Percentiles rank a stretch among this genome's conserved stretches.
These are phyloP conservation scores for Trichoderma gamsii DNA, from an alignment of 495 filamentous ascomycete genomes.

Conservation along the genomic window DNA sequence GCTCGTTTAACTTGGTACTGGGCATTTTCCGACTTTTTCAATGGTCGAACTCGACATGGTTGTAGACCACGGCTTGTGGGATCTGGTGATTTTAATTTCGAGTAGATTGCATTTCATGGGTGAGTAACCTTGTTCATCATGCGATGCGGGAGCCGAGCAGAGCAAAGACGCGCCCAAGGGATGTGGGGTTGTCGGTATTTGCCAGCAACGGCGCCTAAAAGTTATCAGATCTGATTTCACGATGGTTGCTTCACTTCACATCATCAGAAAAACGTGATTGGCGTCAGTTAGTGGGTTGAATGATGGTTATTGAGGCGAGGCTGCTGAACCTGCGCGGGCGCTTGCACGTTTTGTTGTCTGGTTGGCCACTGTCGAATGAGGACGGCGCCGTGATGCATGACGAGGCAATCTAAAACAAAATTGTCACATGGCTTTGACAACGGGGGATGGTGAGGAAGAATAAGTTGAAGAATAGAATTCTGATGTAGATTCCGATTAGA, in stretches of 20 bases:
- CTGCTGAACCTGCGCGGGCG: background rate
- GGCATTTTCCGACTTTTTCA: background rate
- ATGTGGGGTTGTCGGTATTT: background rate
- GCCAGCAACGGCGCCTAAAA: background rate
- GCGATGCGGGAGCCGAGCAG: background rate
- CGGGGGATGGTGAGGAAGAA: too few species aligned
- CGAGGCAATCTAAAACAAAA: background rate
- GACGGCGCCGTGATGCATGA: background rate
- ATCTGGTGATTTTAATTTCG: slow-evolving; percentile 7
- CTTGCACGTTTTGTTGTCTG: background rate
- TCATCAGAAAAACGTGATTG: too few species aligned
- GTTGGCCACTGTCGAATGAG: background rate
- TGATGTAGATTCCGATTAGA: background rate
- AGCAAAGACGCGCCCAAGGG: background rate
- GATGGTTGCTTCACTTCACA: background rate
- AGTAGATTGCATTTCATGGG: background rate
- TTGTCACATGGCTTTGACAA: background rate
- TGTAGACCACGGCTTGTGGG: background rate
- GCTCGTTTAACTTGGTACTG: background rate
- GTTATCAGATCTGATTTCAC: background rate
- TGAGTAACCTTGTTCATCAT: background rate
- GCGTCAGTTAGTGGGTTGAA: background rate
- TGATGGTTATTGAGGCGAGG: background rate
- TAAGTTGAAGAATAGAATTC: background rate
- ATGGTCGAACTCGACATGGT: background rate